A percentile compares a stretch with the other conserved stretches of the same genome.
These are phyloP conservation scores for Houttuynia cordata DNA, from an alignment of 164 flowering plant genomes.

Conservation along the genomic window DNA sequence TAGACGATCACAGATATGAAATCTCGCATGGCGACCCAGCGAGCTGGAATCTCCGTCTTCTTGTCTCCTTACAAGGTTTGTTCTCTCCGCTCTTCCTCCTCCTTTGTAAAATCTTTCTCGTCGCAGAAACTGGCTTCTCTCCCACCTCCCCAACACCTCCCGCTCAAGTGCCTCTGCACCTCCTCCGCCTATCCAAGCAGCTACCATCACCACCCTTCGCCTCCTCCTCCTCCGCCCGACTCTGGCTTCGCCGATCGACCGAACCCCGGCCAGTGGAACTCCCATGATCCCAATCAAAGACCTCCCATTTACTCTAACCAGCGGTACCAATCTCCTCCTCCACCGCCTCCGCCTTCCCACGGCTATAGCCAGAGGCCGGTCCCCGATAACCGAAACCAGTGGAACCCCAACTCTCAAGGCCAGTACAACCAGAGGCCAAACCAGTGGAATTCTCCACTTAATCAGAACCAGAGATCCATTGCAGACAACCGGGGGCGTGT, in stretches of 20 bases:
- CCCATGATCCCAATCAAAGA: slow-evolving; percentile 5
- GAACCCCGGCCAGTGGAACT: slow-evolving; percentile 11
- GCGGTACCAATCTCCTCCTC: neutral
- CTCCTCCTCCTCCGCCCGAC: slow-evolving; percentile 8
- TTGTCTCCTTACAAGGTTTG: neutral
- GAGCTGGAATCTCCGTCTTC: slow-evolving; percentile 6
- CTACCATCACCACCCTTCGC: slow-evolving; percentile 14
- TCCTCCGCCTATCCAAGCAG: slow-evolving; percentile 27
- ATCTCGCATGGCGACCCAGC: slow-evolving; percentile 5
- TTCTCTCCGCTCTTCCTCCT: neutral
- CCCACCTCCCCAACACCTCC: slow-evolving; percentile 3
- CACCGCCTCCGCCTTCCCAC: neutral
- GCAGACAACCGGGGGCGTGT: slow-evolving; percentile 3
- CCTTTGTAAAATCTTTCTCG: neutral
- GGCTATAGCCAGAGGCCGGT: neutral
- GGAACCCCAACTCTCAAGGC: slow-evolving; percentile 1
- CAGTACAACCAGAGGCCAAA: slow-evolving; percentile 6
- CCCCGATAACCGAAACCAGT: neutral
- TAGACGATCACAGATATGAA: too few relatives aligned
- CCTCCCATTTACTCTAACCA: neutral
- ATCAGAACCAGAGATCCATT: slow-evolving; percentile 6
- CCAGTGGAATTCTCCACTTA: too few relatives aligned
- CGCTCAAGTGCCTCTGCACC: slow-evolving; percentile 23
- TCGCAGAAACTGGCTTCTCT: neutral
- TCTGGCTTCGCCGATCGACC: slow-evolving; percentile 2